Conservation (phyloP, 2,329 filamentous ascomycete species). For the Trichophyton rubrum region DNA sequence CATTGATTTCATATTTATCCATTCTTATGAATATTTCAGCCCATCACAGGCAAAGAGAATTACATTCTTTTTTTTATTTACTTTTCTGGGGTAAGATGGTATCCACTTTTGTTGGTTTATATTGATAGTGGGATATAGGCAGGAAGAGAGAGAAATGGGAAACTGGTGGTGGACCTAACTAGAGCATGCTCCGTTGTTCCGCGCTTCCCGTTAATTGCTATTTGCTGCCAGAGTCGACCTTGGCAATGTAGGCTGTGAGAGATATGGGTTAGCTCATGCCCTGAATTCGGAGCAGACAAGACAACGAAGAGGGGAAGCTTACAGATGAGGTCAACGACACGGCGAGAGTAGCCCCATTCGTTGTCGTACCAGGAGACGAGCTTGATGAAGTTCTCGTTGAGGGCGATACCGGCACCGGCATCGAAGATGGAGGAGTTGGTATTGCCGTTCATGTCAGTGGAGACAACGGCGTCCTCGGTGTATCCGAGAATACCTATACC, state of each 20-base stretch:
- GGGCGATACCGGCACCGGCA: slow-evolving; percentile 95
- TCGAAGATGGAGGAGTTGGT: slow-evolving; percentile 95
- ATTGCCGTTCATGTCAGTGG: slow-evolving; percentile 86
- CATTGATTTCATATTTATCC: background rate
- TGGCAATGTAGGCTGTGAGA: slow-evolving; percentile 58
- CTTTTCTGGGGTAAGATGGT: background rate
- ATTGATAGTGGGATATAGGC: background rate
- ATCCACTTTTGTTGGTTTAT: background rate
- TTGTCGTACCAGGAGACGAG: slow-evolving; percentile 98
- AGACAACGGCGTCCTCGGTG: slow-evolving; percentile 96
- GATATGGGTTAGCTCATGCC: slow-evolving; percentile 17
- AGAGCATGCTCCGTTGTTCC: slow-evolving; percentile 26
- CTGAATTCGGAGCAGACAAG: background rate
- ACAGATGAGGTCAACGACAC: slow-evolving; percentile 64
- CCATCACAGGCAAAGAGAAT: background rate
- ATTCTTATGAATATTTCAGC: background rate
- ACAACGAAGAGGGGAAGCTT: slow-evolving; percentile 17
- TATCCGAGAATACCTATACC: slow-evolving; percentile 68
- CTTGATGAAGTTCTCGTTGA: slow-evolving; percentile 99
- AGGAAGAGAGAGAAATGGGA: background rate
- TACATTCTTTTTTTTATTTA: slow-evolving; percentile 2
- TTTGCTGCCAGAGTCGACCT: slow-evolving; percentile 47
- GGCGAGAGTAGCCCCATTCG: slow-evolving; percentile 99
- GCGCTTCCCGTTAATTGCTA: slow-evolving; percentile 28
- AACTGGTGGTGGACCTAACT: background rate